Base-by-base conservation (phyloP, 805 yeast genomes). In the Nakazawaea siamensis region DNA sequence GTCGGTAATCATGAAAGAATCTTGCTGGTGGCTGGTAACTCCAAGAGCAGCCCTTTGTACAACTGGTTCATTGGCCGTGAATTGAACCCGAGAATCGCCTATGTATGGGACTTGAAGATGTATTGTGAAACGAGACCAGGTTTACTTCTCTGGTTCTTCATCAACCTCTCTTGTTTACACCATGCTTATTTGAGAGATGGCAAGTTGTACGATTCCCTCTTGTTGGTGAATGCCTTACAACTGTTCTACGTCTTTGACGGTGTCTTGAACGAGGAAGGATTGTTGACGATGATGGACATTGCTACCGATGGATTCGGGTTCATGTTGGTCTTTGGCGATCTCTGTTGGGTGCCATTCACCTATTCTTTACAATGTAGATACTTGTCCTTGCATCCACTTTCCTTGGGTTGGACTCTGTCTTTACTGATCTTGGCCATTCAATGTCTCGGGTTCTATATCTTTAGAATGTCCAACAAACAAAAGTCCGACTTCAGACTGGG, bases 1-100 rank as follows among this genome's bases (percentile, higher is more conserved):
- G 37, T 48, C 4, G 71, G 68, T 0, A 72, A 78, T 1, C 63
- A 62, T 9, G 92, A 84, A 48, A 66, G 83, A 43, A 74, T 92
- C 26, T 64, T 92, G 34, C 88, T 97, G 0, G 55, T 71, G 26
- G 92, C 92, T 29, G 98, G 98, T 3, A 90, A 90, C 58, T 68
- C 94, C 0, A 83, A 85, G 0, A 8, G 10, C 23, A 76, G 72
- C 44, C 45, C 58, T 0, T 46, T 90, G 8, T 90, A 83, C 52
- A 96, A 92, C 51, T 88, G 96, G 97, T 92, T 87, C 52, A 87
- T 92, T 52, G 98, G 98, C 20, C 76, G 98, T 41, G 97, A 90
- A 59, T 66, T 92, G 51, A 92, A 92, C 54, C 98, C 97, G 18
- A 69, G 97, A 47, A 63, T 84, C 39, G 92, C 94, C 1, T 50